Evolutionary conservation across 106 monocot species (phyloP), one percentile per base, ranked within the genome.

Genomic region (Allium fistulosum): DNA sequence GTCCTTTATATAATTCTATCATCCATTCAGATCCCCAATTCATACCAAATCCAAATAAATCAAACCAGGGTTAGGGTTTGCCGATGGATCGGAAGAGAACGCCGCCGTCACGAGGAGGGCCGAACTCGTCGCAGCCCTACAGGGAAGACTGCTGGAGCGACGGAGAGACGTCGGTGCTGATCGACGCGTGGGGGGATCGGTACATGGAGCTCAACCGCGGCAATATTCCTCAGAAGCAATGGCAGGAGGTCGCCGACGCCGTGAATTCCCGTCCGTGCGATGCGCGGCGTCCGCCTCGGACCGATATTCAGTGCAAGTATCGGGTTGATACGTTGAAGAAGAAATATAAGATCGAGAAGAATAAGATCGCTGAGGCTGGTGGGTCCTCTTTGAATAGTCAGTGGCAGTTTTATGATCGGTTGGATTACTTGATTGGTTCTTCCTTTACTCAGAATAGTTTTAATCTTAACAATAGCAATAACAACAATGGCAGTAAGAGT

Each of bases 61-160:
- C 11, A 9, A 59, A 59, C n/a, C 7, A 59, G 59, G 59, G 59
- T 59, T 59, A 59, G 59, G 59, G 18, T 59, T 59, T 18, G 18
- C 51, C 17, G 75, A 77, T 67, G 74, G 83, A 71, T 52, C 61
- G 69, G 50, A 74, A 46, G 74, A 50, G 71, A 62, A 17, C 53
- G 71, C 17, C 68, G 53, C 75, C 69, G 66, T 49, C 79, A 71
- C 69, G 76, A 52, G 37, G 37, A 37, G 84, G 83, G 70, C 77
- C 87, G 71, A 91, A 87, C 55, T 85, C 85, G 37, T 75, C 80
- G 75, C 59, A 88, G 71, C 92, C 92, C 45, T 88, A 92, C 78
- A 69, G 90, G 5, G 80, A 92, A 72, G 91, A 92, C 71, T 92
- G 92, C 92, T 92, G 92, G 88, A 92, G 88, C 80, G 92, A 92